A percentile compares a stretch with the other conserved stretches of the same genome.
Conservation (phyloP, 208 protist species). For the Wallacemonas sp. region DNA sequence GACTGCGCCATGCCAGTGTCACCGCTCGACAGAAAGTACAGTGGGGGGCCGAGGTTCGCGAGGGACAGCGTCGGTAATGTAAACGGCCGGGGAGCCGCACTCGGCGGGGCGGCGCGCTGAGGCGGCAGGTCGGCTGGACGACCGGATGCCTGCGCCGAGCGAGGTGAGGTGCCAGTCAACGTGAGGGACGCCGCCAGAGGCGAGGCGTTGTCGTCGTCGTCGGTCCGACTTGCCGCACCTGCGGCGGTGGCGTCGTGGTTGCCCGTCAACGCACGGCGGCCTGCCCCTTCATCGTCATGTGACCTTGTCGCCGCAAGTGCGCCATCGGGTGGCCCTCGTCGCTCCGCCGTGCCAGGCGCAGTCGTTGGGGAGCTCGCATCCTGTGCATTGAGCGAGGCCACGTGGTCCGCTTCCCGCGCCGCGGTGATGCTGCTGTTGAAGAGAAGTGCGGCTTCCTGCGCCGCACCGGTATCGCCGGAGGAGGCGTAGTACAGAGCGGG, state of each 20-base stretch:
- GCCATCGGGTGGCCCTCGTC: no score
- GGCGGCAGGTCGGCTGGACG: neutral
- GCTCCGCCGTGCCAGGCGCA: no score
- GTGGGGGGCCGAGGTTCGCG: conserved; percentile 28
- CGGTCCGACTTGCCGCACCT: no score
- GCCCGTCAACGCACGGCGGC: no score
- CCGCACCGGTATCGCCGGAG: conserved; percentile 10
- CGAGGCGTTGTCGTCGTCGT: no score
- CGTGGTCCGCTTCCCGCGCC: no score
- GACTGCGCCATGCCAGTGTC: conserved; percentile 42
- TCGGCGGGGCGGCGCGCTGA: neutral
- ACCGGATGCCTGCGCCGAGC: neutral
- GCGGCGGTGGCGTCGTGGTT: no score
- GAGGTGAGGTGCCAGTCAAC: neutral
- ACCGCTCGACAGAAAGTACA: conserved; percentile 62
- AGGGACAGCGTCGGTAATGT: conserved; percentile 27
- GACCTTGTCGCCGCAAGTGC: no score
- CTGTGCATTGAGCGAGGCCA: no score
- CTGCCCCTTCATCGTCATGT: no score
- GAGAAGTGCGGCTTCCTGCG: conserved; percentile 1
- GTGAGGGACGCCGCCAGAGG: neutral
- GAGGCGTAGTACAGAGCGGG: conserved; percentile 15
- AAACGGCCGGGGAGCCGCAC: conserved; percentile 4
- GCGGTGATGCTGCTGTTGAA: no score
- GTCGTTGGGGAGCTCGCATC: no score